Conservation (phyloP, 139 green algal genomes). For the Picochlorum sp. region DNA sequence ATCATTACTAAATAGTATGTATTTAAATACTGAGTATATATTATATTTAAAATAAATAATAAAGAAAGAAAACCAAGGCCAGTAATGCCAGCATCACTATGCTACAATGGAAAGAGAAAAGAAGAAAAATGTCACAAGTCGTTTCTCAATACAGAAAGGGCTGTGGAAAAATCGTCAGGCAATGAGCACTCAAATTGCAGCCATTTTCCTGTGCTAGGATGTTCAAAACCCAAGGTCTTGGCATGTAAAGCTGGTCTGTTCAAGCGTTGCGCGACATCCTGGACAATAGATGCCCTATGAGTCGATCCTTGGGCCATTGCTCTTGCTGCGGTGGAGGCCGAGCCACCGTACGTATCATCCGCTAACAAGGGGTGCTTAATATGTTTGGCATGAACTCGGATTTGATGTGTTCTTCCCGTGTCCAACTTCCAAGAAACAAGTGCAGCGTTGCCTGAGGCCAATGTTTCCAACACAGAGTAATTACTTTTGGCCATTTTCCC, state of each 20-base stretch:
- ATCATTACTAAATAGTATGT: no score
- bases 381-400: slow-evolving; percentile 78
- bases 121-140: no score
- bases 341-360: slow-evolving; percentile 78
- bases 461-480: slow-evolving; percentile 55
- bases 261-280: slow-evolving; percentile 23
- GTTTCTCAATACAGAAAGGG: no score
- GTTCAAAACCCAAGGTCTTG: slow-evolving; percentile 60
- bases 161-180: slow-evolving; percentile 57
- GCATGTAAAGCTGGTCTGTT: slow-evolving; percentile 73
- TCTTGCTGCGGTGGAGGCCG: neutral
- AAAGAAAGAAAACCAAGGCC: no score
- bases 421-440: slow-evolving; percentile 86
- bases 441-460: slow-evolving; percentile 58
- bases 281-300: neutral
- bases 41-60: no score
- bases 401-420: slow-evolving; percentile 95
- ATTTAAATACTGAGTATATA: no score
- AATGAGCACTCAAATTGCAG: slow-evolving; percentile 51
- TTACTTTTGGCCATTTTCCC: slow-evolving; percentile 58
- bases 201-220: slow-evolving; percentile 43
- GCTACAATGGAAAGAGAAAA: no score
- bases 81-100: no score
- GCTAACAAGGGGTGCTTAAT: slow-evolving; percentile 76
- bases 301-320: slow-evolving; percentile 2